Evolutionary conservation across 1,284 basidiomycete species (phyloP).

Genomic region (Mycosarcoma maydis): DNA sequence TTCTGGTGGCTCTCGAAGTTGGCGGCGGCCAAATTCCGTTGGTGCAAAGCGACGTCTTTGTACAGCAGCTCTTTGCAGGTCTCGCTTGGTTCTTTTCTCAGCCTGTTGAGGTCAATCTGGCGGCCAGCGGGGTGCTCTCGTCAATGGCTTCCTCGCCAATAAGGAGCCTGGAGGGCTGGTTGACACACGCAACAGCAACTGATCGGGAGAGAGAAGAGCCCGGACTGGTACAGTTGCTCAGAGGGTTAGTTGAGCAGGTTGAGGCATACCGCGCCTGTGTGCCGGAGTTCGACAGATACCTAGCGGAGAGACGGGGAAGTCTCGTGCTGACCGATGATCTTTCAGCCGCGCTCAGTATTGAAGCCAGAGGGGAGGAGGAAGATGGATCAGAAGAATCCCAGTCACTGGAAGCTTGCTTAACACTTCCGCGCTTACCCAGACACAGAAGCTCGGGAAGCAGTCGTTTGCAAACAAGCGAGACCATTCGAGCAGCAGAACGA

Average conservation of each 20-base stretch:
- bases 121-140: constrained; percentile 82
- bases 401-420: constrained; percentile 9
- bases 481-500: constrained; percentile 10
- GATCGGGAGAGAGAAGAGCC: constrained; percentile 71
- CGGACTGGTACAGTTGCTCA: constrained; percentile 42
- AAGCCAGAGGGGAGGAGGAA: constrained; percentile 1
- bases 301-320: constrained; percentile 86
- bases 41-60: constrained; percentile 80
- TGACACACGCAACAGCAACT: constrained; percentile 72
- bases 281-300: constrained; percentile 82
- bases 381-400: neutral
- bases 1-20: constrained; percentile 18
- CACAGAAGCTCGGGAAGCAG: neutral
- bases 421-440: constrained; percentile 16
- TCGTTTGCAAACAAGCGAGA: constrained; percentile 8
- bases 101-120: constrained; percentile 85
- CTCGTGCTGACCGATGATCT: constrained; percentile 91
- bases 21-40: constrained; percentile 68
- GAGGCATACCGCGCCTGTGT: constrained; percentile 78
- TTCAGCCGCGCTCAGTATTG: constrained; percentile 78
- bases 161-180: constrained; percentile 86
- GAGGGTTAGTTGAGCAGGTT: constrained; percentile 70
- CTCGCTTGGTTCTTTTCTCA: constrained; percentile 84
- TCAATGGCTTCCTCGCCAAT: constrained; percentile 83
- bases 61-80: constrained; percentile 77